Base-by-base conservation (phyloP, 2,329 filamentous ascomycete genomes). In the Fusarium coffeatum region DNA sequence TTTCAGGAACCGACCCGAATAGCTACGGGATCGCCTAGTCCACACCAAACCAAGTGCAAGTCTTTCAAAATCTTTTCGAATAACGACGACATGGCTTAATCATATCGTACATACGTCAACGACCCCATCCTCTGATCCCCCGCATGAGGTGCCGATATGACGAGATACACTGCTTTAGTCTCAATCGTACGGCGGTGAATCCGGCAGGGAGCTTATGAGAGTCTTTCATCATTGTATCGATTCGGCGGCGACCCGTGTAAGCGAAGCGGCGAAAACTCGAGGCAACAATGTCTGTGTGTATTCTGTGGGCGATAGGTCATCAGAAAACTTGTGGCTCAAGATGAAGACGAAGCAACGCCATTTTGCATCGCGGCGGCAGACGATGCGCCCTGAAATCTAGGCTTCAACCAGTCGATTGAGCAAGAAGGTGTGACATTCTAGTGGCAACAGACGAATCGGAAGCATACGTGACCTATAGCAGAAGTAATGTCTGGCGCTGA, bases 11-110 rank as follows among this genome's bases (percentile, higher is more conserved):
- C 55, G 41, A 59, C 40, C 63, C 59, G 69, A 68, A 34, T 62
- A 70, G 61, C 69, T 75, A 71, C 66, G 64, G 72, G 73, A 71
- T 73, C 61, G 53, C 62, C 51, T 72, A 61, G 66, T 37, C 18
- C 34, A 37, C 34, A 40, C 34, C 41, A 42, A 53, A 59, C 61
- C 58, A 71, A 71, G 56, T 50, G 49, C 59, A 75, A 65, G 55
- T 65, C 69, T 64, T 46, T 66, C 34, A 57, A 59, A 40, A 51
- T 69, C 45, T 55, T 42, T 64, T 48, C 59, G 23, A 48, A 64
- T 49, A 50, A 48, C 56, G 51, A 62, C 55, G 50, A 66, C 63
- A 58, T 64, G 57, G 63, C 51, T 58, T 49, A 22, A 56, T 34
- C 58, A 66, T 57, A 71, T 71, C 59, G 47, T 54, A 68, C 56